Conservation (phyloP, 768 basidiomycete genomes). For the Russula lepida region DNA sequence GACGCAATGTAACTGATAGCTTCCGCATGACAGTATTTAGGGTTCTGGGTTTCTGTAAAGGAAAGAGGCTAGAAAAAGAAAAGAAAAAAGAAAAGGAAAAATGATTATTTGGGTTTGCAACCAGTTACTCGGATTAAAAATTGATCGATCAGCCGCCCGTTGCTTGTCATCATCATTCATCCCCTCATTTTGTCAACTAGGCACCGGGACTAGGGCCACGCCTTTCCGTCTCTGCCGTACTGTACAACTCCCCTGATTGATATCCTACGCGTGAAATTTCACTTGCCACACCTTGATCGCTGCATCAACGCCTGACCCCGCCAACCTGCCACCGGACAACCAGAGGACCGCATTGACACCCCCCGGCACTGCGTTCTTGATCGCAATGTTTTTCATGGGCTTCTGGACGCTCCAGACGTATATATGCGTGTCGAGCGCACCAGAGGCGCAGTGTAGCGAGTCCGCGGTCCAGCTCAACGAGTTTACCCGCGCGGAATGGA, state of each 20-base stretch:
- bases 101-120: background rate
- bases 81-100: background rate
- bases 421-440: constrained; percentile 87
- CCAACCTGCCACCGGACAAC: constrained; percentile 45
- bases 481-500: constrained; percentile 76
- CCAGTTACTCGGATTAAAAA: background rate
- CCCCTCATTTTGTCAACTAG: background rate
- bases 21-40: constrained; percentile 5
- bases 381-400: constrained; percentile 64
- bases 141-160: constrained; percentile 9
- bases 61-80: background rate
- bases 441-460: constrained; percentile 73
- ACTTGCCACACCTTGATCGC: constrained; percentile 70
- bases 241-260: background rate
- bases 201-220: background rate
- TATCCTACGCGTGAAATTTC: constrained; percentile 29
- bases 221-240: background rate
- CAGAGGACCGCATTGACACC: constrained; percentile 80
- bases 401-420: constrained; percentile 77
- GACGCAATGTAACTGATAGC: constrained; percentile 16
- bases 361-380: constrained; percentile 81
- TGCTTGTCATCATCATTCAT: background rate
- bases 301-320: constrained; percentile 74
- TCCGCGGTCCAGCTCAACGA: constrained; percentile 71
- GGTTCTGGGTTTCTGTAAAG: background rate